phyloP scores from a whole-genome alignment of 2,329 filamentous ascomycete species.

The Tolypocladium sp. region DNA sequence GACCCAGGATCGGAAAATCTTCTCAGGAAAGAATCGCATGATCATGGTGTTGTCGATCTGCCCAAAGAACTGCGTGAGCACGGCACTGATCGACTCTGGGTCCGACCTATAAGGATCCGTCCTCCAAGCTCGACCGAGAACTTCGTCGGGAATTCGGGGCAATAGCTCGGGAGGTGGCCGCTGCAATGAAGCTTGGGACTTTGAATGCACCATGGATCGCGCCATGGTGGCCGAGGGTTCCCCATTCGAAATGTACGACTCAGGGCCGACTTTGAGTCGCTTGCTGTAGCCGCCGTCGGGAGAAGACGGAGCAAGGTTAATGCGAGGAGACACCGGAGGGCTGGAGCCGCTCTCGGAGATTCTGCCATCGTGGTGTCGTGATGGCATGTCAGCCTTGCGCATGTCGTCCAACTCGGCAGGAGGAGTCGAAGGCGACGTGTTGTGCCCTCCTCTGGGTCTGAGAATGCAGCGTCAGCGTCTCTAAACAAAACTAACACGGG shows the following conservation, averaged over 20 bases:
- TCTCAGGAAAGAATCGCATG: constrained; percentile 31
- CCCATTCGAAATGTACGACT: constrained; percentile 29
- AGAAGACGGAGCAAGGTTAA: constrained; percentile 20
- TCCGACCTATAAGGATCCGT: constrained; percentile 38
- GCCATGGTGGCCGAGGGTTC: constrained; percentile 20
- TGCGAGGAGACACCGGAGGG: constrained; percentile 38
- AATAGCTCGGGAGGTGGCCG: constrained; percentile 25
- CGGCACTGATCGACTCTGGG: constrained; percentile 27
- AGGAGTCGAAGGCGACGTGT: constrained; percentile 44
- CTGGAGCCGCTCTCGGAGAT: constrained; percentile 34
- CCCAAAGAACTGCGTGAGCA: constrained; percentile 31
- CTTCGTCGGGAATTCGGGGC: constrained; percentile 39
- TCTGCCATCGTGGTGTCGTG: constrained; percentile 24
- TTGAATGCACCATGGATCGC: constrained; percentile 26
- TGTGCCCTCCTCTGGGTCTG: constrained; percentile 50
- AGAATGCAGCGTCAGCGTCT: constrained; percentile 3
- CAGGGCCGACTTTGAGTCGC: constrained; percentile 37
- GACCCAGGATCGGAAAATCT: constrained; percentile 28
- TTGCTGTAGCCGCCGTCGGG: constrained; percentile 33
- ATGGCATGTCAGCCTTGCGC: constrained; percentile 22
- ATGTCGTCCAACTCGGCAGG: constrained; percentile 39
- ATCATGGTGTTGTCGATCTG: constrained; percentile 31
- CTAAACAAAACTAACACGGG: not conserved
- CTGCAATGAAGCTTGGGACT: constrained; percentile 26
- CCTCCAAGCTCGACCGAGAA: constrained; percentile 39